phyloP scores from a whole-genome alignment of 2,329 filamentous ascomycete species.

The Fusarium devonianum region DNA sequence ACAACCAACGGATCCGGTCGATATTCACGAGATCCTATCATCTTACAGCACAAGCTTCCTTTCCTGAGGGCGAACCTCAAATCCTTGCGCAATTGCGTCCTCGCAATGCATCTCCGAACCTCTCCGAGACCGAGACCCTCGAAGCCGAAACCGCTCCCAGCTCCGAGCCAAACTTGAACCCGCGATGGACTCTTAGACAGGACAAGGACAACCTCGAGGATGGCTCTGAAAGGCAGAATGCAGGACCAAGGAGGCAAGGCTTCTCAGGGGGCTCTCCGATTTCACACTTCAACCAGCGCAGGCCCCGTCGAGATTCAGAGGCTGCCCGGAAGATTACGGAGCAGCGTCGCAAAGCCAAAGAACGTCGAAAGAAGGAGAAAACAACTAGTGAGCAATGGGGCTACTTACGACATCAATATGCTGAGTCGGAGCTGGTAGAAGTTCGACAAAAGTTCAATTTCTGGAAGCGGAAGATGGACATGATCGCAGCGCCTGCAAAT shows the following conservation, averaged over 20 bases:
- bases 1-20: conserved; percentile 2
- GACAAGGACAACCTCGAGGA: not conserved
- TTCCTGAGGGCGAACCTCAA: conserved; percentile 10
- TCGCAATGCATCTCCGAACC: conserved; percentile 10
- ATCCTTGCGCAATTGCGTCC: conserved; percentile 31
- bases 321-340: conserved; percentile 7
- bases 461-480: conserved; percentile 43
- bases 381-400: conserved; percentile 44
- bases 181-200: not conserved
- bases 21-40: conserved; percentile 23
- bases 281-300: not conserved
- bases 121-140: conserved; percentile 6
- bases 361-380: conserved; percentile 9
- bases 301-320: conserved; percentile 2
- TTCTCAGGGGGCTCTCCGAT: not conserved
- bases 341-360: conserved; percentile 3
- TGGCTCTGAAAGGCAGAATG: not conserved
- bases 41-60: not conserved
- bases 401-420: conserved; percentile 41
- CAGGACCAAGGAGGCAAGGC: not conserved
- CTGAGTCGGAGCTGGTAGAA: conserved; percentile 30
- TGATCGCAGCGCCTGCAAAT: conserved; percentile 27
- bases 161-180: not conserved
- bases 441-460: conserved; percentile 38
- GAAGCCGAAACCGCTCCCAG: not conserved